Evolutionary conservation across 2,329 filamentous ascomycete genomes (phyloP), one percentile per base, ranked within the genome.

Genomic region (Periconia macrospinosa): DNA sequence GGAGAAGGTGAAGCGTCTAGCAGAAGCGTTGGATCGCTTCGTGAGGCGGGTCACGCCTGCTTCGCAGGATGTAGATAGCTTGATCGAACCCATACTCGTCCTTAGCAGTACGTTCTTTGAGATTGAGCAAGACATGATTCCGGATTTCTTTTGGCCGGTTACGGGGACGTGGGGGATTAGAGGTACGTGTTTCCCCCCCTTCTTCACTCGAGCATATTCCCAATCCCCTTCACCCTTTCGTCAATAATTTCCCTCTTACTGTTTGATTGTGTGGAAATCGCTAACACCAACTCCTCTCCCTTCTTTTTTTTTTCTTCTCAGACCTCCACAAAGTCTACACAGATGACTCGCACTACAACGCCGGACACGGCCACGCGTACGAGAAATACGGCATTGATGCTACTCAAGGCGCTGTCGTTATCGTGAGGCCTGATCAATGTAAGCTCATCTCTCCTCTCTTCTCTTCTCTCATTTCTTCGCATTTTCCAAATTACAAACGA

Each of bases 371-470:
- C 0, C 76, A 83, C 43, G 81, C 81, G 1, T 87, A 87, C 58
- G 74, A 83, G 46, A 73, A 73, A 9, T 84, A 85, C 41, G 83
- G 83, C 0, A 72, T 87, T 13, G 75, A 81, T 50, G 20, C 49
- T 0, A 45, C 41, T 1, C 46, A 57, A 0, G 70, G 70, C 7
- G 71, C 69, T 0, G 56, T 85, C 5, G 75, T 83, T 0, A 72
- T 87, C 54, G 78, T 86, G 9, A 76, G 85, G 14, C 85, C 85
- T 1, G 85, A 87, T 73, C 84, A 86, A 72, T 84, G 83, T 83
- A 69, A 73, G 80, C 70, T 11, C 5, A 7, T 18, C n/a, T 17
- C 18, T 33, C 44, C 15, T 14, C 70, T 11, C 5, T 5, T 18
- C n/a, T 17, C 18, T 33, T 19, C 15, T 14, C 70, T 11, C 5